phyloP scores from a whole-genome alignment of 2,329 filamentous ascomycete genomes.

The Phaeosphaeriaceae sp. region DNA sequence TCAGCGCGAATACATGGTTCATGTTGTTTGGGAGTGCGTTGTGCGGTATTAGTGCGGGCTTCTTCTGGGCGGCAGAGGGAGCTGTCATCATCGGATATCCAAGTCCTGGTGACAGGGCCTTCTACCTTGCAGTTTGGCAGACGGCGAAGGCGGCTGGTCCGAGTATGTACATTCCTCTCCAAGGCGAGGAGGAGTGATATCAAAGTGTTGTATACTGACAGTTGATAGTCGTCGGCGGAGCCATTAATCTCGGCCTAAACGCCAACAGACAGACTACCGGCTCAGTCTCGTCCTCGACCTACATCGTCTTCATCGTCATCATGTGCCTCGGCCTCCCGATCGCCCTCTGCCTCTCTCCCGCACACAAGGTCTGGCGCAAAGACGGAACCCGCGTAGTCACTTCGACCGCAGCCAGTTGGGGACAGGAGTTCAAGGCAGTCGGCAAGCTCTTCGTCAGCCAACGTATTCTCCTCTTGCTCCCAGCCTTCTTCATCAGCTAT shows the following conservation, averaged over 20 bases:
- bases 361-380: conserved; percentile 54
- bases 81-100: conserved; percentile 54
- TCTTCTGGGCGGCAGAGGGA: conserved; percentile 54
- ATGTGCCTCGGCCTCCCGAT: conserved; percentile 56
- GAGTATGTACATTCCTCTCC: conserved; percentile 17
- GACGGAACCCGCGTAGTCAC: conserved; percentile 50
- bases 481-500: conserved; percentile 49
- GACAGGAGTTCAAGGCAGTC: conserved; percentile 39
- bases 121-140: conserved; percentile 48
- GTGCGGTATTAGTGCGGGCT: conserved; percentile 51
- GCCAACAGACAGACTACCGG: conserved; percentile 47
- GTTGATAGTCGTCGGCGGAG: conserved; percentile 54
- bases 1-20: conserved; percentile 50
- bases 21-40: conserved; percentile 49
- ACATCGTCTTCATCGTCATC: conserved; percentile 58
- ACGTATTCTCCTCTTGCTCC: conserved; percentile 41
- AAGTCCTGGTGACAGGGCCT: conserved; percentile 44
- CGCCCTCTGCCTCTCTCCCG: conserved; percentile 54
- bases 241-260: conserved; percentile 60
- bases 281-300: conserved; percentile 51
- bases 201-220: not conserved
- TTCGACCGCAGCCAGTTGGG: conserved; percentile 31
- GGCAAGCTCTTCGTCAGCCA: conserved; percentile 40
- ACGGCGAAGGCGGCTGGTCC: conserved; percentile 45
- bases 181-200: not conserved